Percentiles rank a stretch among this genome's conserved stretches.
These are phyloP conservation scores for Cydonia oblonga DNA, from an alignment of 331 rosid species.

Conservation along the genomic window DNA sequence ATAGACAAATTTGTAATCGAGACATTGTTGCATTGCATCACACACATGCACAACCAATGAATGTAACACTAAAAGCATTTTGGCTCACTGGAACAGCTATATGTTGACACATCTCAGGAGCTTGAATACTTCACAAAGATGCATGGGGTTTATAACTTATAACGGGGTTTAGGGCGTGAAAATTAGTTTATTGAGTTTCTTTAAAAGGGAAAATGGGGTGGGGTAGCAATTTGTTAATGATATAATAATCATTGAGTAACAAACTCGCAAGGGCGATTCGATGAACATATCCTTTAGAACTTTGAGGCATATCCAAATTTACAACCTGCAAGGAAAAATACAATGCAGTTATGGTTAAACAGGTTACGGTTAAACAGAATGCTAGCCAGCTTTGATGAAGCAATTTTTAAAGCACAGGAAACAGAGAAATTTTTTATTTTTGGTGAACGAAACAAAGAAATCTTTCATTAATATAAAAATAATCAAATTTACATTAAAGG, in stretches of 20 bases:
- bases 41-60: background rate
- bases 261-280: slow-evolving; percentile 84
- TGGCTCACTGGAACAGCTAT: background rate
- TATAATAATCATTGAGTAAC: background rate
- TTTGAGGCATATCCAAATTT: slow-evolving; percentile 78
- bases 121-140: background rate
- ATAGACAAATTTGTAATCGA: background rate
- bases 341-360: background rate
- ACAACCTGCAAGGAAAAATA: slow-evolving; percentile 48
- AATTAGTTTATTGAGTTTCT: background rate
- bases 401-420: background rate
- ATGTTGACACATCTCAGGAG: background rate
- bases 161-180: background rate
- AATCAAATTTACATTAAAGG: background rate
- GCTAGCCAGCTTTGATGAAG: background rate
- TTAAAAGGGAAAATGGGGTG: background rate
- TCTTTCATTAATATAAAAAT: background rate
- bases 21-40: background rate
- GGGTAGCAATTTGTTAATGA: background rate
- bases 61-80: background rate
- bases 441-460: background rate
- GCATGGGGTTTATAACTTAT: background rate
- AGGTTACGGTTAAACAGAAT: background rate
- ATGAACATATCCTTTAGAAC: slow-evolving; percentile 69
- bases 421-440: background rate